Percentiles rank a stretch among this genome's conserved stretches.
phyloP scores from a whole-genome alignment of 306 rosid species.

The Carpinus viminea region DNA sequence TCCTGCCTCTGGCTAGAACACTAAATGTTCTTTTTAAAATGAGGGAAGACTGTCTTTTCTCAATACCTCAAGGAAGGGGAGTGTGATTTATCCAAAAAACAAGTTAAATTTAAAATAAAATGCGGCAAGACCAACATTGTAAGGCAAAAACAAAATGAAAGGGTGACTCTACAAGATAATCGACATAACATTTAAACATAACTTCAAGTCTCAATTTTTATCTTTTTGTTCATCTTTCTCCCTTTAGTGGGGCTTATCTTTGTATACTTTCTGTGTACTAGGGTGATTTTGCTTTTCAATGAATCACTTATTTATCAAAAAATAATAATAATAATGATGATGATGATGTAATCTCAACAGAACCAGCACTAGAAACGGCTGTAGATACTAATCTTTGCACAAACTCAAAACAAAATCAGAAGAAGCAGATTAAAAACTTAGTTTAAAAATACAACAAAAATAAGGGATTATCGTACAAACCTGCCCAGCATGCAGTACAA shows the following conservation, averaged over 20 bases:
- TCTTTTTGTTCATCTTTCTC: too few species aligned
- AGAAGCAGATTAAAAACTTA: not conserved
- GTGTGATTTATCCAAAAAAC: not conserved
- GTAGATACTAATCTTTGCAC: not conserved
- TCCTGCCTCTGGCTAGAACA: not conserved
- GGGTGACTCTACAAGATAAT: not conserved
- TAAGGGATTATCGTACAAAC: constrained; percentile 26
- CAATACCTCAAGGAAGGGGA: not conserved
- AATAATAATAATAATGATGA: too few species aligned
- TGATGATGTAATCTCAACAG: not conserved
- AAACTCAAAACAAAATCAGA: not conserved
- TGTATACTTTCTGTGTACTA: too few species aligned
- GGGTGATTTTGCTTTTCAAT: too few species aligned
- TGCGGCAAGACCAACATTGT: not conserved
- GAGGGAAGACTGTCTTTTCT: not conserved
- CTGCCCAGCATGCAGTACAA: constrained; percentile 73
- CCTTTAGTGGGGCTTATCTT: too few species aligned
- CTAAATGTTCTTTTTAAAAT: not conserved
- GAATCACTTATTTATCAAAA: too few species aligned
- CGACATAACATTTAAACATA: not conserved
- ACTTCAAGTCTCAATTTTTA: not conserved
- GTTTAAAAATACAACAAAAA: not conserved
- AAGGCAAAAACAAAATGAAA: not conserved
- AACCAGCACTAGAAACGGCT: not conserved
- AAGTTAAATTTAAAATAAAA: not conserved